A percentile compares a stretch with the other conserved stretches of the same genome.
Evolutionary conservation across 768 basidiomycete genomes (phyloP).

Genomic region (Suillus subalutaceus): DNA sequence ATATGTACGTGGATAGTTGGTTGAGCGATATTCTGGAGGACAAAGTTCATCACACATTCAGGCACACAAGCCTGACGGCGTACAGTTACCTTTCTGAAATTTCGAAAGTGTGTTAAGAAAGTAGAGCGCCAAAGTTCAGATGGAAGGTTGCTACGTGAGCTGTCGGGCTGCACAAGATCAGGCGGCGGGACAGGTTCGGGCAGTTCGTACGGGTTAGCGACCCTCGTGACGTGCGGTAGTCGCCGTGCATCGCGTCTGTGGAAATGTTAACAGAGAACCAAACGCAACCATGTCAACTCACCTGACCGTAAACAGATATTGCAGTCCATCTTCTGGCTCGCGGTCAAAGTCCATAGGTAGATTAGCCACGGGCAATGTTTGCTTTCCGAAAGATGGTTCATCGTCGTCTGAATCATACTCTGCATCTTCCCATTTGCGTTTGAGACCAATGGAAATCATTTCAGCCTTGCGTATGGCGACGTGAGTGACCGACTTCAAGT

Average conservation of each 20-base stretch:
- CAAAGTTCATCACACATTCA: conserved; percentile 13
- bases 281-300: conserved; percentile 32
- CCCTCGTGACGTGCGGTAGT: conserved; percentile 68
- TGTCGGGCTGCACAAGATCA: conserved; percentile 26
- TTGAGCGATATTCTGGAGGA: conserved; percentile 64
- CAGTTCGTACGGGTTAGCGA: conserved; percentile 66
- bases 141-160: conserved; percentile 45
- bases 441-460: conserved; percentile 34
- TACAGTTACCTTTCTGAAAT: conserved; percentile 56
- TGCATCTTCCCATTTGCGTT: conserved; percentile 57
- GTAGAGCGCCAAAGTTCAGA: conserved; percentile 65
- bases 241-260: conserved; percentile 69
- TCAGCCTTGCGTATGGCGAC: neutral
- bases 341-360: conserved; percentile 70
- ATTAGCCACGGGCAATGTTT: conserved; percentile 81
- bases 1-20: conserved; percentile 46
- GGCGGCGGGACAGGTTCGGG: conserved; percentile 21
- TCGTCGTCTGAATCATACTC: conserved; percentile 59
- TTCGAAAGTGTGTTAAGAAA: conserved; percentile 61
- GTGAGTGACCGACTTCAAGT: neutral
- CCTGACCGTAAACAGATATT: conserved; percentile 85
- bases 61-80: conserved; percentile 2
- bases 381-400: conserved; percentile 62
- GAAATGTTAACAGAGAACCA: conserved; percentile 15
- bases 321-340: conserved; percentile 69